Conservation (phyloP, 2,329 filamentous ascomycete species). For the Fusarium tanahbumbuense region DNA sequence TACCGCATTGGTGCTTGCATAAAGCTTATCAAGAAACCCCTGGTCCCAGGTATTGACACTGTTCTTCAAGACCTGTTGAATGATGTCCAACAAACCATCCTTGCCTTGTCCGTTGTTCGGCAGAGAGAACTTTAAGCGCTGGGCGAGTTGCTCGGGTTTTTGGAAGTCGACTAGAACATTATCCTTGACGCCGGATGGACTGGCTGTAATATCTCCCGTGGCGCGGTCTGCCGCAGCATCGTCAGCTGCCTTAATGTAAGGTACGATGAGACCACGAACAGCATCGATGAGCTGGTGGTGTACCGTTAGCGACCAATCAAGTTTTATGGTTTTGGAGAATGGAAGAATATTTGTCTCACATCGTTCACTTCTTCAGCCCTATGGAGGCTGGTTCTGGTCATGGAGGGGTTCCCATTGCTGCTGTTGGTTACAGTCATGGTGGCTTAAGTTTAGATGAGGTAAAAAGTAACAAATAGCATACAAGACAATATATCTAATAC, state of each 20-base stretch:
- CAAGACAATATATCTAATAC: neutral
- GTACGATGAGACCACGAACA: slow-evolving; percentile 74
- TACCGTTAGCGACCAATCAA: slow-evolving; percentile 41
- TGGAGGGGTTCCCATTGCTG: slow-evolving; percentile 39
- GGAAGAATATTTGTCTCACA: slow-evolving; percentile 38
- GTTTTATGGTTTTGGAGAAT: neutral
- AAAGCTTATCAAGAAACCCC: slow-evolving; percentile 95
- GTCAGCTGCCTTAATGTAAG: slow-evolving; percentile 78
- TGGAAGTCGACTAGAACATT: slow-evolving; percentile 74
- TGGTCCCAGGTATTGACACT: slow-evolving; percentile 99
- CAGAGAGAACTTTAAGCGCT: slow-evolving; percentile 68
- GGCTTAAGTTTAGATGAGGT: slow-evolving; percentile 9
- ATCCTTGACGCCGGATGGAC: slow-evolving; percentile 54
- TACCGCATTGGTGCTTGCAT: slow-evolving; percentile 87
- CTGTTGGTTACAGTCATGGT: slow-evolving; percentile 46
- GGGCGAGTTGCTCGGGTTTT: slow-evolving; percentile 67
- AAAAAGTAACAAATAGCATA: neutral
- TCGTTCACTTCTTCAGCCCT: slow-evolving; percentile 51
- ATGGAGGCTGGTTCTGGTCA: slow-evolving; percentile 40
- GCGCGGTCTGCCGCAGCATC: slow-evolving; percentile 64
- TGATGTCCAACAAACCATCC: slow-evolving; percentile 77
- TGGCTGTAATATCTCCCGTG: slow-evolving; percentile 61
- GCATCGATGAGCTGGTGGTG: slow-evolving; percentile 71
- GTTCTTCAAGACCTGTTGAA: slow-evolving; percentile 79
- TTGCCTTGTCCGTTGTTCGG: slow-evolving; percentile 71